Evolutionary conservation across 2,329 filamentous ascomycete genomes (phyloP).

Genomic region (Colletotrichum lupini): DNA sequence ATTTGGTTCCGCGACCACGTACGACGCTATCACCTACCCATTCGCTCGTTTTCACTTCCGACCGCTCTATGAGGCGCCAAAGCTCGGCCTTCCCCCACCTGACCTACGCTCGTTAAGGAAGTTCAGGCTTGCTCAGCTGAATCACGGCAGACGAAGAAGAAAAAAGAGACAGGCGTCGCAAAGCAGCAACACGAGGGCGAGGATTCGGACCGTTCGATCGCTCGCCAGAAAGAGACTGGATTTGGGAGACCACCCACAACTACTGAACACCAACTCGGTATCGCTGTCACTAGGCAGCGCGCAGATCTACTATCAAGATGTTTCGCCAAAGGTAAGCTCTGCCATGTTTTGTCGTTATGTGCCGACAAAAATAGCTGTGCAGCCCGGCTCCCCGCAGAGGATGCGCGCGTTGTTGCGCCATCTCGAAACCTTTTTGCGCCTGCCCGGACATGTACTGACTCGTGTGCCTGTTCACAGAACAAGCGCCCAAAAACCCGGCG

Average conservation of each 20-base stretch:
- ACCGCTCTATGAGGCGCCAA: conserved; percentile 30
- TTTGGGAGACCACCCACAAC: background rate
- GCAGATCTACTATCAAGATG: conserved; percentile 39
- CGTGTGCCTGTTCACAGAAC: conserved; percentile 59
- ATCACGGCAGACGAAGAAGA: background rate
- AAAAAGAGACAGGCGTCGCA: background rate
- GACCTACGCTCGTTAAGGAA: conserved; percentile 28
- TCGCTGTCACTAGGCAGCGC: conserved; percentile 41
- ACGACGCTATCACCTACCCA: conserved; percentile 24
- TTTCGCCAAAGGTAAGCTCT: conserved; percentile 48
- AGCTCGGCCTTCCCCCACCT: conserved; percentile 36
- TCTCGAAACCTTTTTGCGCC: conserved; percentile 23
- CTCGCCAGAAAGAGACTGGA: conserved; percentile 24
- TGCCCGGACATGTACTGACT: conserved; percentile 26
- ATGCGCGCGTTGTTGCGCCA: conserved; percentile 19
- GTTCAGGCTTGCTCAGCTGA: background rate
- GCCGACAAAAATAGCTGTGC: conserved; percentile 32
- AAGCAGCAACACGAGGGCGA: conserved; percentile 16
- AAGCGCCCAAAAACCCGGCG: conserved; percentile 85
- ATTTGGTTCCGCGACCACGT: conserved; percentile 11
- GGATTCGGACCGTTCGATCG: conserved; percentile 16
- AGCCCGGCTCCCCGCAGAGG: conserved; percentile 22
- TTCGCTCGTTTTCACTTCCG: conserved; percentile 31
- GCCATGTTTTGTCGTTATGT: conserved; percentile 23
- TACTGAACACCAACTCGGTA: conserved; percentile 26